Evolutionary conservation across 768 basidiomycete genomes (phyloP).

Genomic region (Suillus fuscotomentosus): DNA sequence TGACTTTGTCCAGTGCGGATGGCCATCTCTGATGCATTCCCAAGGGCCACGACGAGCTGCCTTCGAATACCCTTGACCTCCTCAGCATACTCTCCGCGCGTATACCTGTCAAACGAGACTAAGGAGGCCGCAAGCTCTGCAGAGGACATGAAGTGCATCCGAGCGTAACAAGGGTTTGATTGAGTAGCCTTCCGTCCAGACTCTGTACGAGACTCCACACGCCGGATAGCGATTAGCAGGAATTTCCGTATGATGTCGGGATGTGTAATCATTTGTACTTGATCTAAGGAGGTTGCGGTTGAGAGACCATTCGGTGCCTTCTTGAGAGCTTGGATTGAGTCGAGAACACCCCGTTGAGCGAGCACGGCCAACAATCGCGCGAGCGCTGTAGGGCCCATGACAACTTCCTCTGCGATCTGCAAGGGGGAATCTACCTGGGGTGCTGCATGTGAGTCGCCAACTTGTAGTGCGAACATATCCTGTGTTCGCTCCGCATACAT

Average conservation of each 20-base stretch:
- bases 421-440: conserved; percentile 16
- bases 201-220: conserved; percentile 21
- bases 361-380: conserved; percentile 27
- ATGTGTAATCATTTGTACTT: conserved; percentile 24
- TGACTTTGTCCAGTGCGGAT: background rate
- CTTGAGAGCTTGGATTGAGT: conserved; percentile 10
- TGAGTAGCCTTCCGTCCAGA: conserved; percentile 19
- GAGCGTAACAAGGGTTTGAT: conserved; percentile 22
- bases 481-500: conserved; percentile 14
- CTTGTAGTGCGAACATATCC: conserved; percentile 23
- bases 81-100: conserved; percentile 19
- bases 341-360: conserved; percentile 23
- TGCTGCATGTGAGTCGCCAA: conserved; percentile 13
- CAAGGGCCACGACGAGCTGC: conserved; percentile 31
- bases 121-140: conserved; percentile 32
- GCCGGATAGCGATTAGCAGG: conserved; percentile 17
- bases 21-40: conserved; percentile 35
- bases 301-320: conserved; percentile 20
- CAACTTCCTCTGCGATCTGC: conserved; percentile 17
- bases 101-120: conserved; percentile 26
- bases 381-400: conserved; percentile 25
- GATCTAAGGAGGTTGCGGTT: conserved; percentile 11
- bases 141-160: conserved; percentile 21
- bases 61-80: conserved; percentile 19
- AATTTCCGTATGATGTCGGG: conserved; percentile 18